Evolutionary conservation across 2,329 filamentous ascomycete species (phyloP), one percentile per base, ranked within the genome.

Genomic region (Penicillium sp.): DNA sequence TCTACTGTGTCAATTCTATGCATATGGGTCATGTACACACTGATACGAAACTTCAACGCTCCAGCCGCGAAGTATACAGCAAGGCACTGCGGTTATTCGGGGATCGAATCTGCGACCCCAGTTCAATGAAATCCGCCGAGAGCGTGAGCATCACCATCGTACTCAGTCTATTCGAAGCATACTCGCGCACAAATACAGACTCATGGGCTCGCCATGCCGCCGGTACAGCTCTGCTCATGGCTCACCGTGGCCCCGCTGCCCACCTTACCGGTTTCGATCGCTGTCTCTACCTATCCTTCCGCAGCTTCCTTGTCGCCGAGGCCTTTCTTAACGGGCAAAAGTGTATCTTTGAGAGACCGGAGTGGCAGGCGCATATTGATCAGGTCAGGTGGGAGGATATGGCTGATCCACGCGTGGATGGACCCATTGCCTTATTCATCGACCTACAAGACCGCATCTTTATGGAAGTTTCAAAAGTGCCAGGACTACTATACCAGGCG

Each of bases 141-240:
- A 70, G 66, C 7, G 50, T 71, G 2, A 68, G 67, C 34, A 68
- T 68, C 13, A 67, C 67, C 10, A 67, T 71, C 39, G 54, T 68
- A 4, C 61, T 72, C 7, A 68, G 64, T 33, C 61, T 70, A 27
- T 72, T 70, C 29, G 69, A 73, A 44, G 63, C 68, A 52, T 68
- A 71, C 49, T 64, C 67, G 5, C 64, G 61, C 4, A 69, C 70
- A 7, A 59, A 62, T 20, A 59, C 66, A 34, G 58, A 65, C 13
- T 65, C 68, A 1, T 73, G 68, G 68, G 57, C 68, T 8, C 61
- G 59, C 8, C 69, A 72, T 55, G 68, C 69, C 18, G 64, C 63
- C 7, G 70, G 68, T 13, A 66, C 67, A 3, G 62, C 61, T 13
- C 46, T 63, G 9, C 55, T 71, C 18, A 70, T 72, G 64, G 58